A percentile compares a stretch with the other conserved stretches of the same genome.
These are phyloP conservation scores for Clathrus columnatus DNA, from an alignment of 768 basidiomycete species.

Conservation along the genomic window DNA sequence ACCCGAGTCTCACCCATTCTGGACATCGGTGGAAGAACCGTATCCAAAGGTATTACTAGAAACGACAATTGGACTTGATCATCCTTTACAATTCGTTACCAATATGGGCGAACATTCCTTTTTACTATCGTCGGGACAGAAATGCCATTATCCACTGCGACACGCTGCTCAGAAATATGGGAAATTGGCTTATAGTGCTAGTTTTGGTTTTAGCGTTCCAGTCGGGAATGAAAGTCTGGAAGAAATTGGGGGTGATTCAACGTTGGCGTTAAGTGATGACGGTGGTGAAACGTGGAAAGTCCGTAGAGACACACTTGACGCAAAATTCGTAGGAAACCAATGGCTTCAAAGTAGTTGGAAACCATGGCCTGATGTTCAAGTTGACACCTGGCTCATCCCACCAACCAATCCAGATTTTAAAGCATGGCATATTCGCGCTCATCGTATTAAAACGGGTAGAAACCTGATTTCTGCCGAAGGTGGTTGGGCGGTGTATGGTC, in stretches of 20 bases:
- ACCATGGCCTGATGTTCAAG: constrained; percentile 62
- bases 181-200: constrained; percentile 67
- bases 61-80: constrained; percentile 42
- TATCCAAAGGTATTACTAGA: constrained; percentile 44
- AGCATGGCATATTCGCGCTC: constrained; percentile 62
- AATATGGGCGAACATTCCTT: constrained; percentile 58
- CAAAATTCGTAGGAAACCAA: constrained; percentile 39
- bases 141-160: constrained; percentile 71
- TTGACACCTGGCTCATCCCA: constrained; percentile 70
- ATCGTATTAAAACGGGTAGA: constrained; percentile 49
- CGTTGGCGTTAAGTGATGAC: constrained; percentile 63
- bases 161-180: constrained; percentile 75
- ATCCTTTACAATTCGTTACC: constrained; percentile 61
- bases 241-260: constrained; percentile 62
- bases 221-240: constrained; percentile 59
- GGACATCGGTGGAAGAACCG: constrained; percentile 56
- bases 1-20: constrained; percentile 62
- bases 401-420: constrained; percentile 42
- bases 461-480: constrained; percentile 54
- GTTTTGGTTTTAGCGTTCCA: constrained; percentile 70
- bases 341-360: constrained; percentile 66
- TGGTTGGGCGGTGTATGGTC: constrained; percentile 64
- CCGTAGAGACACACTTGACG: constrained; percentile 53
- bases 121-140: constrained; percentile 69
- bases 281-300: constrained; percentile 66